Conservation (phyloP, 2,329 filamentous ascomycete genomes). For the Clonostachys sp. region DNA sequence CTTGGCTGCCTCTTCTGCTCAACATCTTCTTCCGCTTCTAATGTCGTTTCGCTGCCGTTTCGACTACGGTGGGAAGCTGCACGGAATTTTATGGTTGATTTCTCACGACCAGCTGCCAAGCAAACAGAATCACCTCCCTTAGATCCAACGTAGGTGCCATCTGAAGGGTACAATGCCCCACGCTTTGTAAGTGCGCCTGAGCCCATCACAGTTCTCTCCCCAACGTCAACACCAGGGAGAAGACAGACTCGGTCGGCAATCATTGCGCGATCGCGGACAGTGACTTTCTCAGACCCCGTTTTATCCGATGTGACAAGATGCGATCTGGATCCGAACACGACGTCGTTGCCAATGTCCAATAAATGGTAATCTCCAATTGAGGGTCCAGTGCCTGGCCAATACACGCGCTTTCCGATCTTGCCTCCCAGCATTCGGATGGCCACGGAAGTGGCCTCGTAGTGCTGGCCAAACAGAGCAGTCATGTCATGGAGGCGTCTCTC, state of each 20-base stretch:
- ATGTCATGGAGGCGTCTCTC: constrained; percentile 36
- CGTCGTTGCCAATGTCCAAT: constrained; percentile 50
- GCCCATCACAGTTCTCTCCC: constrained; percentile 43
- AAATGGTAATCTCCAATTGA: constrained; percentile 49
- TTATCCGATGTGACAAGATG: constrained; percentile 49
- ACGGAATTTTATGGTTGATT: background rate
- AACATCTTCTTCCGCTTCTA: constrained; percentile 7
- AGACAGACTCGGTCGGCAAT: constrained; percentile 50
- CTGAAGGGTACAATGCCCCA: constrained; percentile 33
- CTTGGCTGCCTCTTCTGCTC: background rate
- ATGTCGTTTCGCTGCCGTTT: constrained; percentile 13
- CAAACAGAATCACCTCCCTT: constrained; percentile 45
- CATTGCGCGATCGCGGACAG: constrained; percentile 45
- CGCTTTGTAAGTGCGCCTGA: constrained; percentile 46
- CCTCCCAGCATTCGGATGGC: constrained; percentile 45
- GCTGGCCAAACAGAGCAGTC: constrained; percentile 45
- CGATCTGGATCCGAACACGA: constrained; percentile 54
- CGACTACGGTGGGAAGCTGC: background rate
- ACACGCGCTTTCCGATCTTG: constrained; percentile 45
- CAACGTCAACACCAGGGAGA: constrained; percentile 44
- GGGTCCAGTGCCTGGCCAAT: constrained; percentile 54
- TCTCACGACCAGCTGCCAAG: constrained; percentile 14
- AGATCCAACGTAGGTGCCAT: constrained; percentile 46
- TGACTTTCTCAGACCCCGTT: constrained; percentile 38
- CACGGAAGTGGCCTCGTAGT: constrained; percentile 50